Evolutionary conservation across 495 filamentous ascomycete genomes (phyloP).

Genomic region (Talaromyces thailandensis): DNA sequence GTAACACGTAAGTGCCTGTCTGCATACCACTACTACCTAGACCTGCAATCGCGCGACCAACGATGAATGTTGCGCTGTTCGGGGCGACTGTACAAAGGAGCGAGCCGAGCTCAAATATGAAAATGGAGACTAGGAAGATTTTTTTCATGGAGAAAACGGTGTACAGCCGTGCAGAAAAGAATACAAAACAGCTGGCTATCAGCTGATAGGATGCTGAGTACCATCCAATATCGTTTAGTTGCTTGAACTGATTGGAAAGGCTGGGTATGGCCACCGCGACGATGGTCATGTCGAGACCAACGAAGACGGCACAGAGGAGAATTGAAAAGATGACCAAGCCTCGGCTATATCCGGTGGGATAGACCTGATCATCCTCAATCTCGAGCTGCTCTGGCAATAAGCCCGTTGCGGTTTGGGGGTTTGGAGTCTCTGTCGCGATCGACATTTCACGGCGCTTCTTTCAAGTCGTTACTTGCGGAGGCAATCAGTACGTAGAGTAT

Average conservation of each 20-base stretch:
- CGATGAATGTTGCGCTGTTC: constrained; percentile 46
- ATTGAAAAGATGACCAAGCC: too few species aligned
- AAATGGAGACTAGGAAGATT: constrained; percentile 42
- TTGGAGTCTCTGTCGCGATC: too few species aligned
- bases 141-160: constrained; percentile 44
- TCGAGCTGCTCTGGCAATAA: too few species aligned
- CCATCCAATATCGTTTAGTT: not conserved
- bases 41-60: constrained; percentile 52
- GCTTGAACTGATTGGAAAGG: not conserved
- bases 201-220: not conserved
- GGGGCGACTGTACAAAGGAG: constrained; percentile 54
- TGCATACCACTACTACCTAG: constrained; percentile 30
- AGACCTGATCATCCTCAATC: too few species aligned
- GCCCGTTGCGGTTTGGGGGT: too few species aligned
- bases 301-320: too few species aligned
- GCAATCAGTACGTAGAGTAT: too few species aligned
- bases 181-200: not conserved
- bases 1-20: constrained; percentile 39
- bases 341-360: too few species aligned
- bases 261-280: not conserved
- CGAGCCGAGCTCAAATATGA: constrained; percentile 43
- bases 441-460: too few species aligned
- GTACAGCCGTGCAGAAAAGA: constrained; percentile 50
- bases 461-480: too few species aligned
- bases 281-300: not conserved